Evolutionary conservation across 345 rosid genomes (phyloP), one percentile per base, ranked within the genome.

Genomic region (Hibiscus syriacus): DNA sequence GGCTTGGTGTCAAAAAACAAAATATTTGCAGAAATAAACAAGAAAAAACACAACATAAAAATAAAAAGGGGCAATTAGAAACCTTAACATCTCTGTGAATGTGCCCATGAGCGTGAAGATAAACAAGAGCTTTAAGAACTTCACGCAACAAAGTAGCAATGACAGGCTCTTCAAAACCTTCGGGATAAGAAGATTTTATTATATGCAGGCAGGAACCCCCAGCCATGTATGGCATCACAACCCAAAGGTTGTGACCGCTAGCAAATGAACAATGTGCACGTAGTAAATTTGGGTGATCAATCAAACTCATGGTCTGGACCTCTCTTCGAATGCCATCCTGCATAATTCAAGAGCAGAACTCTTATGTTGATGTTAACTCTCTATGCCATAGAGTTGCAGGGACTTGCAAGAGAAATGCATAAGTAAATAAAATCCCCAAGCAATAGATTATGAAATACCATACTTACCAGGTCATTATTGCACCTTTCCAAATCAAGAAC

Each of bases 71-170:
- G 55, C 22, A 70, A 54, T 29, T 14, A 23, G 30, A 65, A 82
- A 90, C 98, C 98, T 93, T 93, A 55, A 93, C 97, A 81, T 93
- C 98, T 82, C 98, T 86, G 63, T 93, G 98, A 66, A 93, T 93
- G 83, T 88, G 97, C 66, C 98, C 98, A 39, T 89, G 90, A 27
- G 82, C 78, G 82, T 90, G 98, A 72, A 93, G 90, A 85, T 93
- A 93, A 75, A 88, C 92, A 61, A 90, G 97, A 72, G 98, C 98
- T 82, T 81, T 93, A 55, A 93, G 90, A 78, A 90, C 88, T 76
- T 93, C 97, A 29, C 79, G 87, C 78, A 93, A 82, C 74, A 90
- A 69, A 63, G 87, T 87, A 60, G 96, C 96, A 50, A 93, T 93
- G 70, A 89, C 94, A 81, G 87, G 88, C 77, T 93, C 97, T 64